phyloP scores from a whole-genome alignment of 2,329 filamentous ascomycete species.

The Fusarium oligoseptatum region DNA sequence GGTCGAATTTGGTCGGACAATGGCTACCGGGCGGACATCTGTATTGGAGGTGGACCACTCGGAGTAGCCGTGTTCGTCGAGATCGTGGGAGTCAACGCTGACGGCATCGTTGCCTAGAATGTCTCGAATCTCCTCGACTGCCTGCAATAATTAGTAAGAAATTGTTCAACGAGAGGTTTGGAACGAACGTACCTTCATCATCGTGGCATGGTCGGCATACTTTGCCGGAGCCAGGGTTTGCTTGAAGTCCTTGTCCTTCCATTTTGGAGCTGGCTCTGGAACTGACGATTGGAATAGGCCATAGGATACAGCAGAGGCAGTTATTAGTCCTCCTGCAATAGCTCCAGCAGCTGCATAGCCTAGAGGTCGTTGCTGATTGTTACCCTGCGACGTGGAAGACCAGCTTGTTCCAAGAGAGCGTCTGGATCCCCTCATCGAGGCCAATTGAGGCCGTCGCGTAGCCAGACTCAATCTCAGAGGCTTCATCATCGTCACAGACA shows the following conservation, averaged over 20 bases:
- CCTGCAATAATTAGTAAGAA: neutral
- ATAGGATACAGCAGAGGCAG: neutral
- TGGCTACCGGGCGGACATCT: slow-evolving; percentile 71
- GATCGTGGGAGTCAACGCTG: slow-evolving; percentile 73
- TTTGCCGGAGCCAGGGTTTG: neutral
- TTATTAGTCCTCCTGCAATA: neutral
- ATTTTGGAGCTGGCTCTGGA: slow-evolving; percentile 15
- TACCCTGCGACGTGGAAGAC: neutral
- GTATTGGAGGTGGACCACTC: slow-evolving; percentile 80
- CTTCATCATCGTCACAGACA: too few species aligned
- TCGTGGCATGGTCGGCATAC: slow-evolving; percentile 43
- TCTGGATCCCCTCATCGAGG: neutral
- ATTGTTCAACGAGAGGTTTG: rapidly evolving
- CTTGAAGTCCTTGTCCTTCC: slow-evolving; percentile 12
- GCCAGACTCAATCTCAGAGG: neutral
- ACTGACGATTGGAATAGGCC: neutral
- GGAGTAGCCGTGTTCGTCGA: slow-evolving; percentile 75
- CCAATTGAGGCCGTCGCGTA: neutral
- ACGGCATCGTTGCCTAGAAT: slow-evolving; percentile 67
- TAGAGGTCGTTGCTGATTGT: neutral
- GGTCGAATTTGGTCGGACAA: slow-evolving; percentile 74
- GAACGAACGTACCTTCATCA: slow-evolving; percentile 30
- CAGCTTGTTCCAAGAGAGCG: neutral
- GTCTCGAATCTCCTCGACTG: neutral
- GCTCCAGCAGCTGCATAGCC: neutral